phyloP scores from a whole-genome alignment of 1,284 basidiomycete genomes.

The Malassezia restricta region DNA sequence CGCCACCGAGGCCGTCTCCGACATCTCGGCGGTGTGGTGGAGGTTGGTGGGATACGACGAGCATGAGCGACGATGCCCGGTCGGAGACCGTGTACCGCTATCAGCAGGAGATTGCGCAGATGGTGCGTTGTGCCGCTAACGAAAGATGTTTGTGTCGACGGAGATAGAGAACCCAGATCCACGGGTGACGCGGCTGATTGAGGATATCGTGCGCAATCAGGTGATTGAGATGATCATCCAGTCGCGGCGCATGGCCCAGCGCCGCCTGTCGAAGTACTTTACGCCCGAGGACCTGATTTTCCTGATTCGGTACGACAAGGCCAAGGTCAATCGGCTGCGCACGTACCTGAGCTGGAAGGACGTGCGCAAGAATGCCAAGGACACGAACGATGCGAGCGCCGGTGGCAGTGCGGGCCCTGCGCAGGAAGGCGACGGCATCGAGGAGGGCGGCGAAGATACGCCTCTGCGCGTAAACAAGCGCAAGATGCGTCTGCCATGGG shows the following conservation, averaged over 20 bases:
- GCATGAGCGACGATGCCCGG: slow-evolving; percentile 6
- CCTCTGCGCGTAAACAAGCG: slow-evolving; percentile 77
- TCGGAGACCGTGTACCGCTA: slow-evolving; percentile 27
- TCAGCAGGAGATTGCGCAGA: slow-evolving; percentile 62
- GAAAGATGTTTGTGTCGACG: slow-evolving; percentile 88
- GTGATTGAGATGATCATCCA: slow-evolving; percentile 86
- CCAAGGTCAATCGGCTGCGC: slow-evolving; percentile 79
- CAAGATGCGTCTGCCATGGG: slow-evolving; percentile 92
- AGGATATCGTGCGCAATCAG: slow-evolving; percentile 88
- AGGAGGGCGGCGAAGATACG: slow-evolving; percentile 18
- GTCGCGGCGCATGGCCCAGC: slow-evolving; percentile 68
- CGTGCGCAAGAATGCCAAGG: slow-evolving; percentile 86
- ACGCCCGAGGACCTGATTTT: slow-evolving; percentile 92
- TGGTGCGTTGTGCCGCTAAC: slow-evolving; percentile 50
- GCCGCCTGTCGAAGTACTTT: slow-evolving; percentile 70
- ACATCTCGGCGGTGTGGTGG: too few species aligned
- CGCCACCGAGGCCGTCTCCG: too few species aligned
- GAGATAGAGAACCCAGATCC: slow-evolving; percentile 78
- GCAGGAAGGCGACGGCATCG: slow-evolving; percentile 18
- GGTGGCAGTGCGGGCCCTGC: slow-evolving; percentile 43
- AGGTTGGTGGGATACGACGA: too few species aligned
- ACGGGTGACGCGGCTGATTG: slow-evolving; percentile 79
- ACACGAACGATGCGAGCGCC: slow-evolving; percentile 55
- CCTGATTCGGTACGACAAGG: slow-evolving; percentile 82
- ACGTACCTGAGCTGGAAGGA: slow-evolving; percentile 98